Evolutionary conservation across 192 early-diverging fungal species (phyloP), one percentile per base, ranked within the genome.

Genomic region (Kickxella alabastrina): DNA sequence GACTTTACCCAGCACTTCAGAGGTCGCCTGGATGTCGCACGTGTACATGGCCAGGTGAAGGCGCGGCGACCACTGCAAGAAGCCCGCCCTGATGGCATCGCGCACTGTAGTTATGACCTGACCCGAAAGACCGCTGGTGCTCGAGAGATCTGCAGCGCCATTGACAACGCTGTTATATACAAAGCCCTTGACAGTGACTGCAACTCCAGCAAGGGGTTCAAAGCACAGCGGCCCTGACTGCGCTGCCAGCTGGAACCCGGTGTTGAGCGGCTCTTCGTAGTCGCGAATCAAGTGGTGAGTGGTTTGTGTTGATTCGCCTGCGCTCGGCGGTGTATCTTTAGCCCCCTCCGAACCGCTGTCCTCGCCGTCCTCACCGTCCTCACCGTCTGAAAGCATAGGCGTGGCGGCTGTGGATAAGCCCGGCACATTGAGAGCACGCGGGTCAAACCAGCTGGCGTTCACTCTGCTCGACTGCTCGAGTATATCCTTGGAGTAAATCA

Each of bases 31-130:
- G 41, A 99, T 88, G 58, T 96, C 97, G 62, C 94, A 97, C 1
- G 88, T 83, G 58, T 99, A 99, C 84, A 91, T 96, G 26, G 97
- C 97, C 55, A 97, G 68, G 63, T 88, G 82, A n/a, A 99, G 70
- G 10, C 97, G 84, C 12, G 95, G 92, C 38, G 93, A 96, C 88
- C 92, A 98, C 19, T 88, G 80, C 56, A 99, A 62, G 58, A 97
- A 97, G 5, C 87, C 87, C 28, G 84, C 76, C 40, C 82, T 78
- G 50, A 89, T 89, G 9, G 85, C 87, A 50, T 95, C 93, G 22
- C 85, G 83, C 65, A 92, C 81, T 0, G 87, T 81, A 7, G 93
- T 80, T 29, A 99, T 94, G 38, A 97, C 80, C 54, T 95, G 92
- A 2, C 97, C 95, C 4, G 73, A 71, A 9, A 76, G 53, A 0